A percentile compares a stretch with the other conserved stretches of the same genome.
These are phyloP conservation scores for Goffeauzyma gilvescens DNA, from an alignment of 768 basidiomycete species.

Conservation along the genomic window DNA sequence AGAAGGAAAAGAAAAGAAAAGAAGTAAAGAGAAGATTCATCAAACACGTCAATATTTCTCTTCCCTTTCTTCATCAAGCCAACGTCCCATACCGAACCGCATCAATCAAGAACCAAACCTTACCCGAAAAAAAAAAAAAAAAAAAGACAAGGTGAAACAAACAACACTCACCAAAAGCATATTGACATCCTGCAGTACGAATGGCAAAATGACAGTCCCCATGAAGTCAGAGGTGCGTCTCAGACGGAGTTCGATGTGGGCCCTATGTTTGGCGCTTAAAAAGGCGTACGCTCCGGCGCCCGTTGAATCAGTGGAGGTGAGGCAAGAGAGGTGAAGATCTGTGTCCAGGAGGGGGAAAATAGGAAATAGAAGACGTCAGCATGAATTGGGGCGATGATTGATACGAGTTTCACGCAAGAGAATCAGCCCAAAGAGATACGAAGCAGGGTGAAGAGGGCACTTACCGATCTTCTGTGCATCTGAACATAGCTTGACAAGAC, in stretches of 20 bases:
- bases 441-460: neutral
- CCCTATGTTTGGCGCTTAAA: neutral
- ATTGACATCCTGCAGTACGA: conserved; percentile 11
- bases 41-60: too few species aligned
- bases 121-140: too few species aligned
- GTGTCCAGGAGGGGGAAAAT: neutral
- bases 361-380: neutral
- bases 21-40: too few species aligned
- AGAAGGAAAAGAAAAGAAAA: too few species aligned
- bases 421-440: neutral
- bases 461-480: conserved; percentile 5
- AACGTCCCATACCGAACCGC: too few species aligned
- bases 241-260: conserved; percentile 4
- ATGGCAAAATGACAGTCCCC: conserved; percentile 4
- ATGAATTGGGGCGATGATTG: neutral
- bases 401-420: neutral
- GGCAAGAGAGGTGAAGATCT: neutral
- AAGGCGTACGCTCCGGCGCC: neutral
- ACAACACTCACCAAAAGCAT: conserved; percentile 7
- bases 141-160: too few species aligned
- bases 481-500: neutral
- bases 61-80: too few species aligned
- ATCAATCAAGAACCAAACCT: too few species aligned
- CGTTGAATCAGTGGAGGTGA: neutral
- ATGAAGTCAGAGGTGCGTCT: conserved; percentile 9